Percentiles rank a stretch among this genome's conserved stretches.
These are phyloP conservation scores for Pleurotus tuoliensis DNA, from an alignment of 768 basidiomycete species.

Conservation along the genomic window DNA sequence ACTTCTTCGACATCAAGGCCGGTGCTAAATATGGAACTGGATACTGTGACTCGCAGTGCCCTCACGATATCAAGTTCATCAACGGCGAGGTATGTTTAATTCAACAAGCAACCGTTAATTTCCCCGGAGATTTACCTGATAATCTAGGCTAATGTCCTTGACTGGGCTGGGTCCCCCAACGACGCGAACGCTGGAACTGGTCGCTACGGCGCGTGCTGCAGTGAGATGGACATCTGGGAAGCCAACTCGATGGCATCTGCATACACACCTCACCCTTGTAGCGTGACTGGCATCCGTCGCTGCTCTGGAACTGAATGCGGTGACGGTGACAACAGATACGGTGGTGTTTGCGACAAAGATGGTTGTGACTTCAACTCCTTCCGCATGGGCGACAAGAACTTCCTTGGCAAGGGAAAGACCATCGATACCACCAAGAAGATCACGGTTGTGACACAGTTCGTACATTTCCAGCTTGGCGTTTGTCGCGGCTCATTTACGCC, in stretches of 20 bases:
- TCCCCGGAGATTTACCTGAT: neutral
- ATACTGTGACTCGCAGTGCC: slow-evolving; percentile 30
- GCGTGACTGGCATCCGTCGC: slow-evolving; percentile 23
- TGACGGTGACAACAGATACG: slow-evolving; percentile 21
- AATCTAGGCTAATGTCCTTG: slow-evolving; percentile 4
- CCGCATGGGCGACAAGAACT: slow-evolving; percentile 35
- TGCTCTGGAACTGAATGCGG: slow-evolving; percentile 32
- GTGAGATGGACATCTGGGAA: slow-evolving; percentile 46
- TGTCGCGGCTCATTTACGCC: slow-evolving; percentile 6
- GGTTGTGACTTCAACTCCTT: slow-evolving; percentile 49
- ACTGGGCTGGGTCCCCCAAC: slow-evolving; percentile 11
- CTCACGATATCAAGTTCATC: slow-evolving; percentile 44
- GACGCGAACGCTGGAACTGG: slow-evolving; percentile 35
- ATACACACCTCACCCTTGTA: slow-evolving; percentile 37
- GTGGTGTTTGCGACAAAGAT: slow-evolving; percentile 37
- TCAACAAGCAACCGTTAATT: slow-evolving; percentile 15
- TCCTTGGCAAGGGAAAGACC: slow-evolving; percentile 36
- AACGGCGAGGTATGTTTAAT: slow-evolving; percentile 28
- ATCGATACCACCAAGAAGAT: slow-evolving; percentile 34
- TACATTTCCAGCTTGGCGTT: too few species aligned
- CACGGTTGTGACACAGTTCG: slow-evolving; percentile 29
- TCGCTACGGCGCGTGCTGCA: slow-evolving; percentile 35
- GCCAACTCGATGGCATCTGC: slow-evolving; percentile 36
- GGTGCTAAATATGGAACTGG: slow-evolving; percentile 25
- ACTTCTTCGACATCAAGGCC: slow-evolving; percentile 30